These are phyloP conservation scores for Podospora didyma DNA, from an alignment of 495 filamentous ascomycete species.

Conservation along the genomic window DNA sequence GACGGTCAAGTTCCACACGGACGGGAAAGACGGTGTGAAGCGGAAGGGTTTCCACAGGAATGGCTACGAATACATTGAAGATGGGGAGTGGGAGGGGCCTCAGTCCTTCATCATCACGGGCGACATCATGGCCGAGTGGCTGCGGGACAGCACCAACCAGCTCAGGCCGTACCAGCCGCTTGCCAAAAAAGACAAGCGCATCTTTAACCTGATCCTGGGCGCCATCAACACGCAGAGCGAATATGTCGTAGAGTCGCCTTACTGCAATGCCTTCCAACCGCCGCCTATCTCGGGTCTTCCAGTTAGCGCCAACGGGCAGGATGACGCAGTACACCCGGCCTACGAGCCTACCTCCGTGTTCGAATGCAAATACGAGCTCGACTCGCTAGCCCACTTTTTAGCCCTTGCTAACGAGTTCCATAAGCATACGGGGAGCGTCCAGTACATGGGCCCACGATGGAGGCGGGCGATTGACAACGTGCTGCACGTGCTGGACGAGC, in stretches of 20 bases:
- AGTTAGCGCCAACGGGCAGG: conserved; percentile 67
- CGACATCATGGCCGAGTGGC: conserved; percentile 98
- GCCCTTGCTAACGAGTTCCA: conserved; percentile 82
- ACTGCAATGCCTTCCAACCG: conserved; percentile 98
- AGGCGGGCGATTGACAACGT: conserved; percentile 72
- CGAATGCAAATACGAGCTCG: conserved; percentile 98
- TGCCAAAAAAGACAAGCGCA: conserved; percentile 68
- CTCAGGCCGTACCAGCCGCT: conserved; percentile 82
- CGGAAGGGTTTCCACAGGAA: not conserved
- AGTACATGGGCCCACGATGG: conserved; percentile 77
- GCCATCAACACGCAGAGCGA: conserved; percentile 96
- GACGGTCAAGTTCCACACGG: conserved; percentile 63
- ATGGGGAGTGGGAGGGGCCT: conserved; percentile 68
- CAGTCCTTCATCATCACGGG: conserved; percentile 97
- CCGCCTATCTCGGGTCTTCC: conserved; percentile 73
- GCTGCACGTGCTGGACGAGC: conserved; percentile 67
- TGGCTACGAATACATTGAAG: conserved; percentile 28
- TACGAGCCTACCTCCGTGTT: conserved; percentile 85
- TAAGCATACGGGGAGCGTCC: conserved; percentile 68
- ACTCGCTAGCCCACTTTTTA: conserved; percentile 91
- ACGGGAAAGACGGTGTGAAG: conserved; percentile 34
- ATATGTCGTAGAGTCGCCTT: conserved; percentile 90
- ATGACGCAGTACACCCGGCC: conserved; percentile 77
- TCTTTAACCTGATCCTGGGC: conserved; percentile 79
- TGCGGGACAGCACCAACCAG: conserved; percentile 96